Evolutionary conservation across 2,329 filamentous ascomycete species (phyloP), one percentile per base, ranked within the genome.

Genomic region (Phoma sp.): DNA sequence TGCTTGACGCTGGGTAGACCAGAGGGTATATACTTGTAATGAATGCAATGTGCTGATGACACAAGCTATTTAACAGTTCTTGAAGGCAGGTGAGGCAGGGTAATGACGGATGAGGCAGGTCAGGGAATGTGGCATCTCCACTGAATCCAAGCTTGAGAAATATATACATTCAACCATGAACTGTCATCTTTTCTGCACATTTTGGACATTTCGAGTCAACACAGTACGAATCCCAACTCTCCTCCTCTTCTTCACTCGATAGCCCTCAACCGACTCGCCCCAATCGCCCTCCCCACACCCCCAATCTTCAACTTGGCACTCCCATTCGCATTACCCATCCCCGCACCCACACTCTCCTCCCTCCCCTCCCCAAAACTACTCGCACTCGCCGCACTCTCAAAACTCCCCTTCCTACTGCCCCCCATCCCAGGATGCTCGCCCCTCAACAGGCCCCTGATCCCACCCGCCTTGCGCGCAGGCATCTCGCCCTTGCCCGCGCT

Each of bases 401-500:
- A 64, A 46, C 72, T 75, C 1, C 68, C 70, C 38, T 65, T 70
- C 18, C 72, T 58, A 18, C 18, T 9, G 65, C 69, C 5, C 59
- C 43, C 5, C 55, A 33, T 1, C 66, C 67, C 18, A 18, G 18
- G 18, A 18, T 18, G 18, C 24, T 68, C 67, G 3, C 66, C 60
- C 33, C 69, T 46, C 23, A 75, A 27, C 11, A 75, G 52, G 1
- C 72, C 73, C 44, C 60, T 67, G 47, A 75, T 73, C 0, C 73
- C 73, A 0, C 73, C 73, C 1, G 70, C 66, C 51, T 73, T 75
- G 6, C 73, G 54, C 6, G 64, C 64, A 1, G 85, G 84, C 13
- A 87, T 71, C 49, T 87, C 84, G 22, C 82, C 80, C 39, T 84
- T 88, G 0, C 92, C 92, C 0, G 92, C 91, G 29, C 90, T 95